A percentile compares a stretch with the other conserved stretches of the same genome.
These are phyloP conservation scores for Oryza officinalis DNA, from an alignment of 176 grass and related monocot species.

Conservation along the genomic window DNA sequence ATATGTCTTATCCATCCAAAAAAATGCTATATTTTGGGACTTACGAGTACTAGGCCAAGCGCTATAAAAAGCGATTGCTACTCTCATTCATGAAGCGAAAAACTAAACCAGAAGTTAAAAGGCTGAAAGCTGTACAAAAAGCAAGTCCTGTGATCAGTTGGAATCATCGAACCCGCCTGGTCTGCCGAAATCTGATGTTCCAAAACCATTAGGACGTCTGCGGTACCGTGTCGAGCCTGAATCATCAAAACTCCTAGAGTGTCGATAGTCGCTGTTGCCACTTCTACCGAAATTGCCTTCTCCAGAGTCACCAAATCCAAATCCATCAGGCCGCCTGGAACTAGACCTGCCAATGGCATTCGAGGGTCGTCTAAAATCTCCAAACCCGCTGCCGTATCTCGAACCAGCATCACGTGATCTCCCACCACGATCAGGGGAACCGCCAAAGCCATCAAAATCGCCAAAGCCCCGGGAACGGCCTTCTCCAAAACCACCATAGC, in stretches of 20 bases:
- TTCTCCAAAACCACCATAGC: constrained; percentile 43
- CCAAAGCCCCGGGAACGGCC: constrained; percentile 44
- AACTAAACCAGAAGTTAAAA: constrained; percentile 7
- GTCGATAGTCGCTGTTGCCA: neutral
- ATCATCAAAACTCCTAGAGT: constrained; percentile 16
- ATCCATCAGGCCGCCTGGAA: constrained; percentile 34
- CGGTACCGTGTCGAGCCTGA: constrained; percentile 4
- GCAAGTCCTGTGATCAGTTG: constrained; percentile 1
- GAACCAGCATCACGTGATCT: constrained; percentile 41
- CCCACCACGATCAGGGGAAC: constrained; percentile 28
- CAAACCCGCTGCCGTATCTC: constrained; percentile 20
- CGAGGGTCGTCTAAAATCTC: constrained; percentile 29
- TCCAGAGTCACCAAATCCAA: constrained; percentile 35
- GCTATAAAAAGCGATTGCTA: neutral
- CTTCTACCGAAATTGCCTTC: constrained; percentile 34
- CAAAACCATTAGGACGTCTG: constrained; percentile 32
- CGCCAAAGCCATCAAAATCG: constrained; percentile 33
- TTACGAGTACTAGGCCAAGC: neutral
- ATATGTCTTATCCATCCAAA: too few relatives aligned
- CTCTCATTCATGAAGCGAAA: neutral
- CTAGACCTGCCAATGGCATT: constrained; percentile 31
- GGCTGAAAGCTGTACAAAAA: constrained; percentile 36
- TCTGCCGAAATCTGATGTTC: constrained; percentile 24
- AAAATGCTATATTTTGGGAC: too few relatives aligned
- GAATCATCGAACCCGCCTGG: constrained; percentile 28